Evolutionary conservation across 129 eudicot species (phyloP).

Genomic region (Flaveria sonorensis): DNA sequence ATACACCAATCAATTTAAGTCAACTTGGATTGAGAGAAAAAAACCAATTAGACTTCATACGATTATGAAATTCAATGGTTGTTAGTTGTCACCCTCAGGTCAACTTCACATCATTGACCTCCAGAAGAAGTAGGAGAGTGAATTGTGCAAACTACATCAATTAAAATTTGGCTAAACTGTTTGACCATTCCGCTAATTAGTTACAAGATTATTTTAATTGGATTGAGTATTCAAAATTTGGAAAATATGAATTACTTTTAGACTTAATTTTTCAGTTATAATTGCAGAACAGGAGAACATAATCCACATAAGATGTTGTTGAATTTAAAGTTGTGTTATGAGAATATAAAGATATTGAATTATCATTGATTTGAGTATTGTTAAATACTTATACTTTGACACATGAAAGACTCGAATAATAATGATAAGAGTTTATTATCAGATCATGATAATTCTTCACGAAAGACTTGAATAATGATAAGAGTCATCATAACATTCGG

Average conservation of each 20-base stretch:
- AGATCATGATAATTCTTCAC: no score
- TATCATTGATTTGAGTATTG: neutral
- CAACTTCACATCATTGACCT: neutral
- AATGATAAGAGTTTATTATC: no score
- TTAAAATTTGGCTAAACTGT: neutral
- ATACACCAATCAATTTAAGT: neutral
- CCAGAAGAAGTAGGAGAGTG: neutral
- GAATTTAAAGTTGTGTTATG: neutral
- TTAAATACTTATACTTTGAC: neutral
- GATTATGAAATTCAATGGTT: neutral
- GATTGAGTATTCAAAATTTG: no score
- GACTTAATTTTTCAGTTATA: neutral
- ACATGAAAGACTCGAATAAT: no score
- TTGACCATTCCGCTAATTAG: neutral
- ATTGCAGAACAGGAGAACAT: neutral
- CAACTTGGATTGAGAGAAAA: slow-evolving; percentile 5
- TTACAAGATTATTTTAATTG: neutral
- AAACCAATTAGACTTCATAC: slow-evolving; percentile 7
- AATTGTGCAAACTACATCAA: neutral
- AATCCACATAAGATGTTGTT: neutral
- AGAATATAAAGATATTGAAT: neutral
- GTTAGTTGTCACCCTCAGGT: neutral
- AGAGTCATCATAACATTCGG: no score
- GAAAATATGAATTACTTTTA: neutral
- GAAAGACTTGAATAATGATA: no score